Percentiles rank a stretch among this genome's conserved stretches.
phyloP scores from a whole-genome alignment of 2,329 filamentous ascomycete genomes.

The Aspergillus tamarii region DNA sequence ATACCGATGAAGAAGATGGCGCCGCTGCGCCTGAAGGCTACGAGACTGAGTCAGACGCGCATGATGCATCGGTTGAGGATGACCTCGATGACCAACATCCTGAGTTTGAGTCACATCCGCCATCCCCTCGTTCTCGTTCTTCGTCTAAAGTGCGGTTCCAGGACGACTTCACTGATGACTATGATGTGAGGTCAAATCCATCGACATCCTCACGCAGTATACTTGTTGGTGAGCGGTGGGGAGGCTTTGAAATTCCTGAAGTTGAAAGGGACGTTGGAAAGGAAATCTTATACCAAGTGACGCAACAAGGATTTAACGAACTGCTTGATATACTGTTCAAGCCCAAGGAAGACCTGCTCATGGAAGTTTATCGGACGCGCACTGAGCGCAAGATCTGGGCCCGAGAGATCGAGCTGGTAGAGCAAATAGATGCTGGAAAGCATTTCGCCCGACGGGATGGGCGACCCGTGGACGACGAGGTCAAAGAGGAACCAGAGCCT shows the following conservation, averaged over 20 bases:
- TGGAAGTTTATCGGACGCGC: constrained; percentile 68
- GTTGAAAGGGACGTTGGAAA: constrained; percentile 81
- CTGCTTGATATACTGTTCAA: constrained; percentile 86
- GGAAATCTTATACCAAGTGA: constrained; percentile 88
- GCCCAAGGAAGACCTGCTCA: constrained; percentile 73
- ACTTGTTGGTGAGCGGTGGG: constrained; percentile 70
- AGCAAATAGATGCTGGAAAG: constrained; percentile 34
- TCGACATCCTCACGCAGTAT: constrained; percentile 73
- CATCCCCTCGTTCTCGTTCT: constrained; percentile 66
- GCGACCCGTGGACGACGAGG: constrained; percentile 26
- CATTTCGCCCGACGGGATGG: constrained; percentile 14
- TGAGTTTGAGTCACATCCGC: constrained; percentile 39
- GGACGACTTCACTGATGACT: constrained; percentile 68
- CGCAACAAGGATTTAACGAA: constrained; percentile 91
- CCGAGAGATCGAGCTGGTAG: constrained; percentile 45
- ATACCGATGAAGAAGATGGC: constrained; percentile 84
- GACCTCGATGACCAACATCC: constrained; percentile 49
- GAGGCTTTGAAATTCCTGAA: constrained; percentile 76
- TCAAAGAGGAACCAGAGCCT: constrained; percentile 32
- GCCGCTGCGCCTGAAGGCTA: constrained; percentile 66
- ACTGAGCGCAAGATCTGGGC: constrained; percentile 61
- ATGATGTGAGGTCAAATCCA: constrained; percentile 70
- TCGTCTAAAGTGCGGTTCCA: constrained; percentile 80
- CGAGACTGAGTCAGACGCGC: constrained; percentile 42
- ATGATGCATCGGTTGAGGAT: constrained; percentile 56